Evolutionary conservation across 441 rosid genomes (phyloP).

Genomic region (Syzygium malaccense): DNA sequence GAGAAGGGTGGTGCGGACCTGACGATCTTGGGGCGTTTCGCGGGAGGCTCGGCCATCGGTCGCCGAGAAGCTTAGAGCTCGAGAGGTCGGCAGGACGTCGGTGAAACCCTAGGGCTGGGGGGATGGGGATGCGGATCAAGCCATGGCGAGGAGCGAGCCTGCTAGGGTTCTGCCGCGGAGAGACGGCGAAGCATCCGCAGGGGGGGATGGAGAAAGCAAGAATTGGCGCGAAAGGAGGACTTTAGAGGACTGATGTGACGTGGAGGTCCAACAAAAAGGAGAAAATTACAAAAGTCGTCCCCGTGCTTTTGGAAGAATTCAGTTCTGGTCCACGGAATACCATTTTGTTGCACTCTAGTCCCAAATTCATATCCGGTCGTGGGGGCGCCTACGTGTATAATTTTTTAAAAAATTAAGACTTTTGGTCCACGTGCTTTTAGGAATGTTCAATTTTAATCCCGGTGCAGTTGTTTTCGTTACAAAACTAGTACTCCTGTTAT

Average conservation of each 20-base stretch:
- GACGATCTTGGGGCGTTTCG: slow-evolving; percentile 40
- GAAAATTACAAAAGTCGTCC: background rate
- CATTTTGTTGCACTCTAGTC: background rate
- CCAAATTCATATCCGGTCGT: background rate
- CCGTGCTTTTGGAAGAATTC: background rate
- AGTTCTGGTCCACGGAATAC: background rate
- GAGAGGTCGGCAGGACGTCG: background rate
- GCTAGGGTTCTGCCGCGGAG: background rate
- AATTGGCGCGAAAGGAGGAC: background rate
- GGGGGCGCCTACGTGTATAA: too few relatives aligned
- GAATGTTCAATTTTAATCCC: background rate
- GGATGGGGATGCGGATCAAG: background rate
- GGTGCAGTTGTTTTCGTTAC: background rate
- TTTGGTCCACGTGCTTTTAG: background rate
- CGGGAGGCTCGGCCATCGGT: slow-evolving; percentile 27
- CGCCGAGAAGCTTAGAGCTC: background rate
- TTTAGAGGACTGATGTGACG: background rate
- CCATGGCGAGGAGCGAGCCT: background rate
- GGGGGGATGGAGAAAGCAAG: background rate
- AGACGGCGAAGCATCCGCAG: background rate
- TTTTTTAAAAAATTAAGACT: background rate
- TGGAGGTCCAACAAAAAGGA: background rate
- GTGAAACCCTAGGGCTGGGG: background rate
- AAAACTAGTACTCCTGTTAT: background rate
- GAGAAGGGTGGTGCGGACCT: slow-evolving; percentile 16